These are phyloP conservation scores for Solanum sejunctum DNA, from an alignment of 257 asterid species.

Conservation along the genomic window DNA sequence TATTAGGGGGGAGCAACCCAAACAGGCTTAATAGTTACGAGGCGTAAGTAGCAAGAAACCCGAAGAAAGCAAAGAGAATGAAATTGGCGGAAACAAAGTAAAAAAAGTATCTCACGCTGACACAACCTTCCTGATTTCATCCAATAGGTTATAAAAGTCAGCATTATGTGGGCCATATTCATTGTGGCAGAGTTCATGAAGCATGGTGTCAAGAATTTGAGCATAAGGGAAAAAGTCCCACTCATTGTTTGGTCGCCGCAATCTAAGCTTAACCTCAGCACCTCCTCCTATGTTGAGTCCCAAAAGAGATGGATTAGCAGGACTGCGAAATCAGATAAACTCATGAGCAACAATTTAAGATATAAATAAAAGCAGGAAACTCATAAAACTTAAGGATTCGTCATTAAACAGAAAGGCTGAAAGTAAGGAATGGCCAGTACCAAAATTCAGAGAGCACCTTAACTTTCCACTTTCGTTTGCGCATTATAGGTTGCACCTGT, in stretches of 20 bases:
- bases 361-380: background rate
- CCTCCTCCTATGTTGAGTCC: conserved; percentile 82
- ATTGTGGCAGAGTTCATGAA: conserved; percentile 89
- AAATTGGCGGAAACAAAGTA: background rate
- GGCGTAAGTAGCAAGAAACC: background rate
- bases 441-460: conserved; percentile 68
- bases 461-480: conserved; percentile 70
- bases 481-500: conserved; percentile 87
- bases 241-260: conserved; percentile 67
- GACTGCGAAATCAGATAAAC: conserved; percentile 36
- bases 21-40: background rate
- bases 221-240: conserved; percentile 61
- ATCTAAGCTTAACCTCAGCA: conserved; percentile 60
- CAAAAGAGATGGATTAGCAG: conserved; percentile 50
- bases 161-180: conserved; percentile 71
- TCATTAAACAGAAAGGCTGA: background rate
- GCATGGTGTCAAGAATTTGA: conserved; percentile 75
- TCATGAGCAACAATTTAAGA: background rate
- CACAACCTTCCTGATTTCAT: conserved; percentile 64
- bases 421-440: conserved; percentile 17
- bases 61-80: background rate
- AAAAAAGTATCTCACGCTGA: background rate
- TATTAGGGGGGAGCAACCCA: background rate
- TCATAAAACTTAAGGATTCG: background rate
- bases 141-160: conserved; percentile 74